Conservation (phyloP, 768 basidiomycete genomes). For the Auricularia sp. region DNA sequence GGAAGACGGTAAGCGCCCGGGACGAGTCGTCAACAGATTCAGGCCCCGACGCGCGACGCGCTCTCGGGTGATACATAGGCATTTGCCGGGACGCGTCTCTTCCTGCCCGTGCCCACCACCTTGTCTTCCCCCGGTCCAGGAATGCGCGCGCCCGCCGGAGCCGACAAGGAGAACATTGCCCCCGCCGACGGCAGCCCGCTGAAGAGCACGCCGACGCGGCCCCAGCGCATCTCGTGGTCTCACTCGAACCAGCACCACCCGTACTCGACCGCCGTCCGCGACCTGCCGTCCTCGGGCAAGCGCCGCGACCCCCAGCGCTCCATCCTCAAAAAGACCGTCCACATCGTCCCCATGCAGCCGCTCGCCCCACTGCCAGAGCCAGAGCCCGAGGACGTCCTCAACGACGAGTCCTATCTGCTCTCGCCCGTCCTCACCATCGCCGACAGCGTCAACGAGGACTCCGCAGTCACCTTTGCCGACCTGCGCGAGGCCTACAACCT, state of each 20-base stretch:
- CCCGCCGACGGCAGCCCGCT: constrained; percentile 14
- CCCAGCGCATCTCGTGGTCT: constrained; percentile 42
- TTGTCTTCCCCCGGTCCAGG: background rate
- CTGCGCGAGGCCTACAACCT: constrained; percentile 68
- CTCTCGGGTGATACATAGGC: no score
- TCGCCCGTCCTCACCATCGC: constrained; percentile 54
- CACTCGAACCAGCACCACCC: constrained; percentile 40
- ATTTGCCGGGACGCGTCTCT: no score
- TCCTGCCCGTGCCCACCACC: no score
- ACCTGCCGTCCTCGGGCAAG: constrained; percentile 9
- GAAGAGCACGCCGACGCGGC: constrained; percentile 11
- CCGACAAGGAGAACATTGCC: constrained; percentile 38
- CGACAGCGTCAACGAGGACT: constrained; percentile 15
- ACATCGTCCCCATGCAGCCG: constrained; percentile 25
- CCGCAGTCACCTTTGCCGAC: constrained; percentile 38
- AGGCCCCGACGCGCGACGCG: background rate
- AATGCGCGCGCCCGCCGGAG: background rate
- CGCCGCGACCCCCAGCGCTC: constrained; percentile 40
- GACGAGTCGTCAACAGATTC: background rate
- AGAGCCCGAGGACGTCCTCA: constrained; percentile 62
- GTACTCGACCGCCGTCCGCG: constrained; percentile 5
- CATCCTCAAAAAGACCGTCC: constrained; percentile 50
- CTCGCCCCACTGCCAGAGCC: constrained; percentile 56
- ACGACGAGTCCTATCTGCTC: constrained; percentile 54
- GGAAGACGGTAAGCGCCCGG: background rate